phyloP scores from a whole-genome alignment of 1,284 basidiomycete genomes.

The Lentinus polychrous region DNA sequence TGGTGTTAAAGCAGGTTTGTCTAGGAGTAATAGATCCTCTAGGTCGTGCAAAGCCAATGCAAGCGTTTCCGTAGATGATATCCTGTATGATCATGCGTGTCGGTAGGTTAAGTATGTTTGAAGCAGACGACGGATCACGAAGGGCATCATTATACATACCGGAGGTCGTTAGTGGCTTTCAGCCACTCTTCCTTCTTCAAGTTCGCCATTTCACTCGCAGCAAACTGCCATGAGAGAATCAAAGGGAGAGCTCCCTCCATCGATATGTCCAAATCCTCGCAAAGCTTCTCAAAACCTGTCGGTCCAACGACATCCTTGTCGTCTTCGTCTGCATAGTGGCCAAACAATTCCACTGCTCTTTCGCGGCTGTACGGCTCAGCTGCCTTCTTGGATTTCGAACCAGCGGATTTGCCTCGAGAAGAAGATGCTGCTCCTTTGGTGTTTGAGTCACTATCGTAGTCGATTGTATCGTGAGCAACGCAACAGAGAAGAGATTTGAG shows the following conservation, averaged over 20 bases:
- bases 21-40: constrained; percentile 51
- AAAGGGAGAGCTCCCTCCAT: constrained; percentile 66
- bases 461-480: constrained; percentile 2
- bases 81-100: constrained; percentile 30
- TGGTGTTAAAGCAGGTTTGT: constrained; percentile 30
- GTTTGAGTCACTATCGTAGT: constrained; percentile 6
- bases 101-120: background rate
- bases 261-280: constrained; percentile 54
- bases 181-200: constrained; percentile 62
- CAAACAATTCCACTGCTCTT: constrained; percentile 51
- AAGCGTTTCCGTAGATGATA: constrained; percentile 48
- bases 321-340: constrained; percentile 54
- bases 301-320: constrained; percentile 52
- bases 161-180: constrained; percentile 46
- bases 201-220: constrained; percentile 62
- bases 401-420: constrained; percentile 6
- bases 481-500: constrained; percentile 13
- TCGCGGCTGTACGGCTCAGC: constrained; percentile 42
- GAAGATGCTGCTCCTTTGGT: constrained; percentile 1
- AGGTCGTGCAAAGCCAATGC: constrained; percentile 49
- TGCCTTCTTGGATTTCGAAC: constrained; percentile 15
- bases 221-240: constrained; percentile 66
- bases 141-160: constrained; percentile 33
- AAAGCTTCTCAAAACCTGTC: constrained; percentile 62
- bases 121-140: background rate